Evolutionary conservation across 2,329 filamentous ascomycete genomes (phyloP), one percentile per base, ranked within the genome.

Genomic region (Fusarium secorum): DNA sequence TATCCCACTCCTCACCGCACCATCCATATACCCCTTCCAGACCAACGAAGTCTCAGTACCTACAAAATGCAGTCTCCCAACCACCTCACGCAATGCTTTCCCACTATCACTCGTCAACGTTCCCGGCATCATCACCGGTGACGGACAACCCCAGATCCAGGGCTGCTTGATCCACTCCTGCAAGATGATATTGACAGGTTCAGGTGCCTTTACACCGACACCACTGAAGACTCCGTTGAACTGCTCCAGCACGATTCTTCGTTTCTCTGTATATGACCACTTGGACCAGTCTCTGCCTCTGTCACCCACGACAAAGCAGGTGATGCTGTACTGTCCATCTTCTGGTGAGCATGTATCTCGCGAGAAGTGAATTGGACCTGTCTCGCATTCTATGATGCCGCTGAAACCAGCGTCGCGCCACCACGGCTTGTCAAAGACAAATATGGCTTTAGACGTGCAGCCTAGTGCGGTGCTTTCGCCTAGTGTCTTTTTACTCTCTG

Each of bases 401-500:
- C 80, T 82, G 20, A 83, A 77, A 0, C 81, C 80, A 2, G 75
- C 61, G 0, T 79, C 72, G 3, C 79, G 74, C 87, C 86, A 88
- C 74, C 83, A 87, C 0, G 85, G 82, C 8, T 74, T 73, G 1
- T 75, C 60, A 75, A 83, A 88, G 33, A 82, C 77, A 14, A 85
- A 62, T 10, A 83, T 77, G 4, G 74, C 66, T 62, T 83, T 83
- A 44, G 76, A 78, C 52, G 80, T 82, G 54, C 77, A 73, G 4
- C 81, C 81, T 1, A 78, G 74, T 22, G 72, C 77, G 8, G 79
- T 81, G 13, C 66, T 61, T 2, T 77, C 72, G 3, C 74, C 71
- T 20, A 82, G 58, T 1, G 59, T 61, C 24, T 65, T 51, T 52
- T 82, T 80, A 7, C 54, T 54, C 0, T 41, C 18, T 0, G 81